These are phyloP conservation scores for Diaporthe citri DNA, from an alignment of 2,329 filamentous ascomycete species.

Conservation along the genomic window DNA sequence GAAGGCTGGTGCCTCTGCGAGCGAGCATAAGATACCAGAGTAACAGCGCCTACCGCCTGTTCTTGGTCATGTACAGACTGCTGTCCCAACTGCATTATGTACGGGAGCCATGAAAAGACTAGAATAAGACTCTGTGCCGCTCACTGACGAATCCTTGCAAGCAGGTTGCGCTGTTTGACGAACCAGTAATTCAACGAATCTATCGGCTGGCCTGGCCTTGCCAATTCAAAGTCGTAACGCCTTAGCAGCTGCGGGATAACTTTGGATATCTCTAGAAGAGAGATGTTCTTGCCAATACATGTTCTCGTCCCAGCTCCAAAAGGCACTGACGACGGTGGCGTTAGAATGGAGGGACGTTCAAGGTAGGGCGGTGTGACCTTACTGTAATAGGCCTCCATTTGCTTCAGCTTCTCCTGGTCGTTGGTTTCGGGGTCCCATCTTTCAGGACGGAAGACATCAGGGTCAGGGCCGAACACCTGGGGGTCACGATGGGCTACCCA, in stretches of 20 bases:
- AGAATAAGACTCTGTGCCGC: background rate
- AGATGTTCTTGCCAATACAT: conserved; percentile 53
- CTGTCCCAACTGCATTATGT: background rate
- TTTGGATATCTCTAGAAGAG: conserved; percentile 30
- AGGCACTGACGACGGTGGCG: conserved; percentile 43
- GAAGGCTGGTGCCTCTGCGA: conserved; percentile 50
- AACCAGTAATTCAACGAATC: conserved; percentile 6
- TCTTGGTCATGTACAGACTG: background rate
- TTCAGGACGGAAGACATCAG: conserved; percentile 68
- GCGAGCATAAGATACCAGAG: conserved; percentile 46
- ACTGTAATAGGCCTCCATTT: conserved; percentile 21
- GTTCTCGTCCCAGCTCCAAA: conserved; percentile 64
- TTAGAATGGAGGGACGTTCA: background rate
- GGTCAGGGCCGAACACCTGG: conserved; percentile 68
- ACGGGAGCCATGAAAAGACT: background rate
- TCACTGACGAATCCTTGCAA: background rate
- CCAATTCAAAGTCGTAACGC: conserved; percentile 21
- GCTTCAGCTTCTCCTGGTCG: conserved; percentile 4
- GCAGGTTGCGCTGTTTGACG: background rate
- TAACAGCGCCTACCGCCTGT: background rate
- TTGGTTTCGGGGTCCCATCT: conserved; percentile 55
- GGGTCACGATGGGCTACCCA: conserved; percentile 70
- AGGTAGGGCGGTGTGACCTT: background rate
- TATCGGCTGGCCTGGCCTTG: background rate
- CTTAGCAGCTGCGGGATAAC: conserved; percentile 27